Conservation (phyloP, 805 yeast genomes). For the Saccharomycopsis sp. region DNA sequence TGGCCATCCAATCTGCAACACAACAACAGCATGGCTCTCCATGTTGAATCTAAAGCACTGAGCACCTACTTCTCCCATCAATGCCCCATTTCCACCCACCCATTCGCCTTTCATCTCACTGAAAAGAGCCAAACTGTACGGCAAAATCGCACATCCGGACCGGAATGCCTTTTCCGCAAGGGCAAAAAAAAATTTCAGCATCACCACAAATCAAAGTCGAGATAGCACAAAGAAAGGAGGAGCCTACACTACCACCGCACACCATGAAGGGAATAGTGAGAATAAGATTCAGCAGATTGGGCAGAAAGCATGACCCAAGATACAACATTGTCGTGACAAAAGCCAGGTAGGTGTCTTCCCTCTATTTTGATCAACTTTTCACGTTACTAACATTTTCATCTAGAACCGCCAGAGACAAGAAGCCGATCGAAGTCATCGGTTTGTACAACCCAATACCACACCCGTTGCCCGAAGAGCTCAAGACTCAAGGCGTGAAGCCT, state of each 20-base stretch:
- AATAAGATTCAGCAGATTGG: conserved; percentile 88
- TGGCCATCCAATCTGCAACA: too few species aligned
- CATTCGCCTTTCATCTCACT: too few species aligned
- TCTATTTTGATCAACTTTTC: background rate
- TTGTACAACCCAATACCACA: conserved; percentile 81
- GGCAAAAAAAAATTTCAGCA: too few species aligned
- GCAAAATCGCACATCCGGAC: too few species aligned
- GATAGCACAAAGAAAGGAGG: too few species aligned
- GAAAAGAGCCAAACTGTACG: too few species aligned
- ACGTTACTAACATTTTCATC: background rate
- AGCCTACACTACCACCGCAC: background rate
- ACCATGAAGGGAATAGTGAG: conserved; percentile 69
- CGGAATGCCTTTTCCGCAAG: too few species aligned
- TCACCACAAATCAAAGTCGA: too few species aligned
- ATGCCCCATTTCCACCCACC: too few species aligned
- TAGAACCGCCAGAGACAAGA: conserved; percentile 67
- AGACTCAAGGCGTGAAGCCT: conserved; percentile 47
- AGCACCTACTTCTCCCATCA: too few species aligned
- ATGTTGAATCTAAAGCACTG: too few species aligned
- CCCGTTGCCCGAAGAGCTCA: conserved; percentile 45
- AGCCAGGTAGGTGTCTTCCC: conserved; percentile 30
- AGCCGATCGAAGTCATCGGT: conserved; percentile 93
- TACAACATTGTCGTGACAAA: conserved; percentile 89
- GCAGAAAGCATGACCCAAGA: conserved; percentile 77
- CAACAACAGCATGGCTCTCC: too few species aligned